Base-by-base conservation (phyloP, 2,329 filamentous ascomycete species). In the Botrytis sinoallii region DNA sequence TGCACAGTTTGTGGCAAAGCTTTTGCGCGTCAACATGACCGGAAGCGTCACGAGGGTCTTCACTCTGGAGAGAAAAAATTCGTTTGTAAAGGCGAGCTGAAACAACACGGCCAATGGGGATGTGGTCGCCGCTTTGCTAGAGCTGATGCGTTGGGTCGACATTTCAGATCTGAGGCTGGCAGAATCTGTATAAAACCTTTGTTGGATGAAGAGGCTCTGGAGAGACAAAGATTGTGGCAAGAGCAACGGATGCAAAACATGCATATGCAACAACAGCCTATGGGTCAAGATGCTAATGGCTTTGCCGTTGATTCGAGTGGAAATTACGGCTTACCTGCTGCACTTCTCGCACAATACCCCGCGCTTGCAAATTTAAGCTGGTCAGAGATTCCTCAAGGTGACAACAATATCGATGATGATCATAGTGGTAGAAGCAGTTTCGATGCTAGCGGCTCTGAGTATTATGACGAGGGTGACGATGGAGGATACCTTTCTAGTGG, bases 51-150 rank as follows among this genome's bases (percentile, higher is more conserved):
- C 83, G 96, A 99, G 84, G 95, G 95, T 57, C 85, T 99, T 60
- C 96, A 99, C 81, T 97, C 93, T 0, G 96, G 96, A 60, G 96
- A 99, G 84, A 99, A 98, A 89, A 98, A 97, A 81, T 99, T 98
- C 81, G 93, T 98, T 12, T 99, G 96, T 84, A 94, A 94, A 78
- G 96, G 96, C 71, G 93, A 95, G 74, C 89, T 99, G 68, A 95
- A 95, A 77, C 90, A 90, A 2, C 91, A 91, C 65, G 91, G 91
- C 8, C 90, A 92, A 77, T 99, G 96, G 96, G 96, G 96, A 32
- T 99, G 96, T 78, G 94, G 94, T 5, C 89, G 96, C 75, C 89
- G 95, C 16, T 99, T 99, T 82, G 96, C 96, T 25, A 93, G 96
- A 78, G 96, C 96, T 8, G 96, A 99, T 84, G 96, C 96, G 8